Base-by-base conservation (phyloP, 1,284 basidiomycete genomes). In the Puccinia triticina region DNA sequence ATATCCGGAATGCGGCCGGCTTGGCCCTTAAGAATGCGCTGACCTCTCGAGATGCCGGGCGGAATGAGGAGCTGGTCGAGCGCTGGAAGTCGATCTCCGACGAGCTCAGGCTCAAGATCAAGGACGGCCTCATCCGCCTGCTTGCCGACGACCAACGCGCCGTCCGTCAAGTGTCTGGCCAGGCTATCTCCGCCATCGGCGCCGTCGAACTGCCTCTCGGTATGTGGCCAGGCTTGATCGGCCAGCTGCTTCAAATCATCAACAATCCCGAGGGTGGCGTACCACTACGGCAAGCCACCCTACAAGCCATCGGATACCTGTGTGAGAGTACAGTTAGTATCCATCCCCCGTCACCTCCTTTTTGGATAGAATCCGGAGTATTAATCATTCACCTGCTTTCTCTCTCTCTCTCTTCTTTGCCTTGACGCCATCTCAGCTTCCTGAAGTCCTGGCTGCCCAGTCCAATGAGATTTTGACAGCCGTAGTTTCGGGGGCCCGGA, bases 381-480 rank as follows among this genome's bases (percentile, higher is more conserved):
- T 76, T 50, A n/a, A 55, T 23, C 18, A 37, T 16, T 23, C 2
- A 48, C 69, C 43, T 59, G 75, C 80, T 12, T 83, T 69, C 55
- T 55, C 10, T 80, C 80, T 12, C 83, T 69, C 55, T 55, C 10
- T 8, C 16, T 50, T 29, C 59, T n/a, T 61, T 61, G 59, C n/a
- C n/a, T n/a, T n/a, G n/a, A n/a, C n/a, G n/a, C 16, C 59, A 32
- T 48, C n/a, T 1, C 84, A 97, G 94, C 93, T 93, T 91, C 94
- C 95, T 32, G 94, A 96, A 85, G 92, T 96, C 83, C 88, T 99
- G 83, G 92, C 92, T 74, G 87, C 93, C 77, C 92, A 95, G 86
- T 94, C 96, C 12, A 98, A 99, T 87, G 95, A 99, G 88, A 99
- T 99, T 86, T 89, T 99, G 81, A 99, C 97, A 29, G 96, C 96